Percentiles rank a stretch among this genome's conserved stretches.
phyloP scores from a whole-genome alignment of 495 filamentous ascomycete genomes.

The Penicillium antarcticum region DNA sequence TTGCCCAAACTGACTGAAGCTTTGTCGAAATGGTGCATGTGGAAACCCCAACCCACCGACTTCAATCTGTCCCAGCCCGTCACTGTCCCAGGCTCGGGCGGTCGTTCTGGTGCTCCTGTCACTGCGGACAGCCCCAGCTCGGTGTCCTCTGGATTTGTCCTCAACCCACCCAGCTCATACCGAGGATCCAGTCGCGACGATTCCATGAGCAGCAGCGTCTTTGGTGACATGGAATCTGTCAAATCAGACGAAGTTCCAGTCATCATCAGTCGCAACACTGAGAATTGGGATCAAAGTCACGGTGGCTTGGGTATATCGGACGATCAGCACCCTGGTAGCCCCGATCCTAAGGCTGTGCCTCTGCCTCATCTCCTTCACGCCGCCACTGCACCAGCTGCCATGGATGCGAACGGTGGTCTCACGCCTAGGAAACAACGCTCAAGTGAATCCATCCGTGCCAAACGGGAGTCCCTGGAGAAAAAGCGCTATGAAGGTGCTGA shows the following conservation, averaged over 20 bases:
- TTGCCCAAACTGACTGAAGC: constrained; percentile 83
- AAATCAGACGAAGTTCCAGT: constrained; percentile 77
- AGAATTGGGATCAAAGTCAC: constrained; percentile 66
- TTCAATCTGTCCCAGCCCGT: constrained; percentile 43
- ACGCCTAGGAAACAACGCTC: constrained; percentile 66
- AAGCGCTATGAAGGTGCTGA: constrained; percentile 74
- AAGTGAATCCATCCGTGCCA: constrained; percentile 72
- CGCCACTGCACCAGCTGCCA: constrained; percentile 63
- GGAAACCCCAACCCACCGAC: constrained; percentile 72
- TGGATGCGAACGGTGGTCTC: constrained; percentile 46
- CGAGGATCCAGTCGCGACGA: constrained; percentile 75
- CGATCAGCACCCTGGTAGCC: constrained; percentile 24
- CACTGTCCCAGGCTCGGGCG: constrained; percentile 56
- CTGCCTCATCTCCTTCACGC: constrained; percentile 58
- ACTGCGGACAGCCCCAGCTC: constrained; percentile 84
- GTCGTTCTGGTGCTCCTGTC: constrained; percentile 58
- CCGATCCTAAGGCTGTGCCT: constrained; percentile 32
- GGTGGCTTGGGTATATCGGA: constrained; percentile 70
- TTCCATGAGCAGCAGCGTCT: constrained; percentile 80
- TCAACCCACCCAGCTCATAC: constrained; percentile 67
- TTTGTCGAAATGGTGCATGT: constrained; percentile 80
- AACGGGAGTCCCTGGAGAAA: constrained; percentile 72
- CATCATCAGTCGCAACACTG: constrained; percentile 66
- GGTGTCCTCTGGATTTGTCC: constrained; percentile 70
- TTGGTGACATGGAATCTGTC: constrained; percentile 78